phyloP scores from a whole-genome alignment of 441 rosid species.

The Manihot esculenta region DNA sequence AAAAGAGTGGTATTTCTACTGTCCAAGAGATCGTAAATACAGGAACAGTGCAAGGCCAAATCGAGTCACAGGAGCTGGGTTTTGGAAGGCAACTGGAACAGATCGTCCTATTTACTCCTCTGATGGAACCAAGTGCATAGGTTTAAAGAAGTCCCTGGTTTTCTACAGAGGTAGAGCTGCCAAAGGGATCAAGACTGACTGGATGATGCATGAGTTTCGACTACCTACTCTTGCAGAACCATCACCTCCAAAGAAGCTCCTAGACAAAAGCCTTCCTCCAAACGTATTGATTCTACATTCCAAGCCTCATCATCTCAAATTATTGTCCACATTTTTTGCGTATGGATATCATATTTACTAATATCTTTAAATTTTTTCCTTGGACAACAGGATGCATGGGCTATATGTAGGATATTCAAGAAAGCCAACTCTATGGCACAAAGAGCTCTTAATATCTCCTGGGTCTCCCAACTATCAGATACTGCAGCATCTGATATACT shows the following conservation, averaged over 20 bases:
- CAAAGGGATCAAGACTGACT: slow-evolving; percentile 88
- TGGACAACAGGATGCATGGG: slow-evolving; percentile 80
- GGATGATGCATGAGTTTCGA: slow-evolving; percentile 99
- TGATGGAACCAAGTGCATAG: slow-evolving; percentile 71
- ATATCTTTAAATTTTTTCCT: background rate
- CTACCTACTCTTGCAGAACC: slow-evolving; percentile 65
- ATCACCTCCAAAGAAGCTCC: slow-evolving; percentile 54
- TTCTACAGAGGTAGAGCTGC: slow-evolving; percentile 96
- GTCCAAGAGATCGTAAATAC: slow-evolving; percentile 88
- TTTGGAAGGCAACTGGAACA: slow-evolving; percentile 97
- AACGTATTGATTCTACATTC: slow-evolving; percentile 38
- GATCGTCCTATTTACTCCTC: slow-evolving; percentile 88
- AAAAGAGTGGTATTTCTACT: slow-evolving; percentile 93
- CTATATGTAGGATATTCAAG: slow-evolving; percentile 95
- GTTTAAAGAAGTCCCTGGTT: slow-evolving; percentile 87
- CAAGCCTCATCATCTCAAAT: background rate
- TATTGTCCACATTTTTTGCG: background rate
- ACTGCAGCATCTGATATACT: slow-evolving; percentile 31
- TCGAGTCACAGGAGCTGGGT: slow-evolving; percentile 88
- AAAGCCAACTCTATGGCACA: slow-evolving; percentile 77
- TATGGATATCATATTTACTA: background rate
- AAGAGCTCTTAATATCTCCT: slow-evolving; percentile 64
- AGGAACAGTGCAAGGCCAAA: slow-evolving; percentile 88
- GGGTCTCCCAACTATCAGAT: slow-evolving; percentile 45
- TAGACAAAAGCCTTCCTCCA: slow-evolving; percentile 56